These are phyloP conservation scores for Alternaria sp. DNA, from an alignment of 2,329 filamentous ascomycete species.

Conservation along the genomic window DNA sequence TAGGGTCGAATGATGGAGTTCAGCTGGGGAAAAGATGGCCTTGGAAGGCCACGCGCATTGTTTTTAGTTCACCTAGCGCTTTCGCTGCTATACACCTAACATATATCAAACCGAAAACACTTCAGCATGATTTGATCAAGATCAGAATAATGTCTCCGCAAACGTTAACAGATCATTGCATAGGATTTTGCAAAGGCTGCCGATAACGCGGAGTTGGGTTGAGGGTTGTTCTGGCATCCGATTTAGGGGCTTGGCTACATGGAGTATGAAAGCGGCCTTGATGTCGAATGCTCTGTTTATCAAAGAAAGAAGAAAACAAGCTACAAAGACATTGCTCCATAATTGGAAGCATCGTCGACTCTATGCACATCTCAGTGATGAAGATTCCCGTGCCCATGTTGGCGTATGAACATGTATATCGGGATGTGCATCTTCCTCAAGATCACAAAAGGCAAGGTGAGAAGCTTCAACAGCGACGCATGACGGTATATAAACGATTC, in stretches of 20 bases:
- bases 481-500: neutral
- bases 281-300: conserved; percentile 32
- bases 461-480: neutral
- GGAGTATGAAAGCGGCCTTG: conserved; percentile 29
- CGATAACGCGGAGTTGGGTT: conserved; percentile 16
- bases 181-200: conserved; percentile 7
- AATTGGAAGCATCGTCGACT: neutral
- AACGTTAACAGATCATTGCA: conserved; percentile 16
- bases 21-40: conserved; percentile 11
- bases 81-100: conserved; percentile 17
- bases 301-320: neutral
- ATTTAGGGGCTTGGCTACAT: conserved; percentile 35
- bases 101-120: conserved; percentile 8
- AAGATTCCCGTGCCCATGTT: neutral
- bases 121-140: neutral
- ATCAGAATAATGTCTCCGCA: conserved; percentile 13
- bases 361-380: neutral
- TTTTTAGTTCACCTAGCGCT: conserved; percentile 17
- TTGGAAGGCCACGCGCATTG: conserved; percentile 17
- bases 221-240: conserved; percentile 32
- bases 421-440: neutral
- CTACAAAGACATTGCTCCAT: neutral
- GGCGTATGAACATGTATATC: neutral
- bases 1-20: conserved; percentile 27
- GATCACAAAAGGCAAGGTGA: neutral